Evolutionary conservation across 2,329 filamentous ascomycete genomes (phyloP).

Genomic region (Xylariaceae sp.): DNA sequence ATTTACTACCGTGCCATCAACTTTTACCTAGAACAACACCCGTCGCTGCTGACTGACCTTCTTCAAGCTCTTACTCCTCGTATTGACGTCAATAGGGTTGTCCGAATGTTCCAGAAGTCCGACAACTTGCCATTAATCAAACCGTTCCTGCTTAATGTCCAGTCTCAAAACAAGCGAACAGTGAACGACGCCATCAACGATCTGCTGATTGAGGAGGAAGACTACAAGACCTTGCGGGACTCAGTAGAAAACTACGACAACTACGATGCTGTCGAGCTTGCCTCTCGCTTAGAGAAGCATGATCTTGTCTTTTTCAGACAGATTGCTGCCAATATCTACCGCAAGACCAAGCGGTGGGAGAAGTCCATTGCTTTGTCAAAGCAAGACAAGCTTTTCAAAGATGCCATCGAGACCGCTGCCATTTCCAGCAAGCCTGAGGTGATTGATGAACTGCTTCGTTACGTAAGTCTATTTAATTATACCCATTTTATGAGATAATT

Average conservation of each 20-base stretch:
- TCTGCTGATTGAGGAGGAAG: constrained; percentile 95
- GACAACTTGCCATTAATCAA: constrained; percentile 98
- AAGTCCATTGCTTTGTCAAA: constrained; percentile 97
- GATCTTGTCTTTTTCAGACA: constrained; percentile 99
- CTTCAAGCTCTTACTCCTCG: constrained; percentile 88
- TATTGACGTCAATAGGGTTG: constrained; percentile 98
- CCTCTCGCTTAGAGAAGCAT: constrained; percentile 91
- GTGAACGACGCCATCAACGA: constrained; percentile 99
- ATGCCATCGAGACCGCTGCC: constrained; percentile 96
- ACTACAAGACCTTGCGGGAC: constrained; percentile 97
- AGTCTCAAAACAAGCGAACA: constrained; percentile 94
- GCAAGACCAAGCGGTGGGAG: constrained; percentile 99
- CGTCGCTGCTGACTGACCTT: constrained; percentile 91
- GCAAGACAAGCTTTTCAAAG: constrained; percentile 99
- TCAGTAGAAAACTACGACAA: constrained; percentile 99
- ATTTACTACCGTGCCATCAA: constrained; percentile 98
- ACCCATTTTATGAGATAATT: constrained; percentile 1
- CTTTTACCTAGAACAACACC: constrained; percentile 97
- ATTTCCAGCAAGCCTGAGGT: constrained; percentile 89
- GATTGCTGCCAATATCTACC: constrained; percentile 97
- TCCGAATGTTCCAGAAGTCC: constrained; percentile 97
- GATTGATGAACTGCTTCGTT: constrained; percentile 92
- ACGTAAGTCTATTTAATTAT: constrained; percentile 69
- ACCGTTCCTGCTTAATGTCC: constrained; percentile 95
- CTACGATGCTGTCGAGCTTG: constrained; percentile 93